Evolutionary conservation across 2,329 filamentous ascomycete genomes (phyloP).

Genomic region (Colletotrichum sansevieriae): DNA sequence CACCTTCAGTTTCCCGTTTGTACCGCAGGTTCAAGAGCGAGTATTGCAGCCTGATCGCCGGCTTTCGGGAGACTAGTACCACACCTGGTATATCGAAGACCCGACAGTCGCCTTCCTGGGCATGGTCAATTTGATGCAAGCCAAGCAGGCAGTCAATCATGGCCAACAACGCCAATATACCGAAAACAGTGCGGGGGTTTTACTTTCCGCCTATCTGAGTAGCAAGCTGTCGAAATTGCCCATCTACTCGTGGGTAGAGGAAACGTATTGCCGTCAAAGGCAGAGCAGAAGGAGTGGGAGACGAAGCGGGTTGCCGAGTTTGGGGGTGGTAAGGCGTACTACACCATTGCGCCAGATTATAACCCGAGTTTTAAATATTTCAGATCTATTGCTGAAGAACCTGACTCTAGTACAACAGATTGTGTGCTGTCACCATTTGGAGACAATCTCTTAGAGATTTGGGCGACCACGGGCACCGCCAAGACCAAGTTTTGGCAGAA

Average conservation of each 20-base stretch:
- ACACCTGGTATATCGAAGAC: conserved; percentile 53
- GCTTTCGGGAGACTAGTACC: conserved; percentile 53
- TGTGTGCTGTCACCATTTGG: conserved; percentile 58
- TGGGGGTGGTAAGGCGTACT: conserved; percentile 51
- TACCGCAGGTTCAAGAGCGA: conserved; percentile 60
- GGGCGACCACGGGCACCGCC: conserved; percentile 48
- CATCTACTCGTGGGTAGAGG: conserved; percentile 51
- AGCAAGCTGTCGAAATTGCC: conserved; percentile 54
- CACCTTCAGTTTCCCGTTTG: conserved; percentile 68
- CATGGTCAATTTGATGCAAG: conserved; percentile 47
- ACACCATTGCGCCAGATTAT: conserved; percentile 52
- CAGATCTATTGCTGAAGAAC: conserved; percentile 56
- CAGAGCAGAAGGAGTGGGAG: conserved; percentile 52
- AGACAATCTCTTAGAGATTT: conserved; percentile 52
- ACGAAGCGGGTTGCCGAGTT: conserved; percentile 46
- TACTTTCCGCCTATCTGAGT: conserved; percentile 55
- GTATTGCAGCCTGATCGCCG: conserved; percentile 53
- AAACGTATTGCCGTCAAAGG: conserved; percentile 44
- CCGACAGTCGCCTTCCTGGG: conserved; percentile 52
- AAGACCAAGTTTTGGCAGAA: conserved; percentile 49
- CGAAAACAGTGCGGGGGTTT: conserved; percentile 50
- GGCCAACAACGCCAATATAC: background rate
- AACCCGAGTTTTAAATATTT: conserved; percentile 56
- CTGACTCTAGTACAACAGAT: conserved; percentile 52
- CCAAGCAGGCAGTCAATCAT: too few relatives aligned